phyloP scores from a whole-genome alignment of 306 rosid genomes.

The Acacia crassicarpa region DNA sequence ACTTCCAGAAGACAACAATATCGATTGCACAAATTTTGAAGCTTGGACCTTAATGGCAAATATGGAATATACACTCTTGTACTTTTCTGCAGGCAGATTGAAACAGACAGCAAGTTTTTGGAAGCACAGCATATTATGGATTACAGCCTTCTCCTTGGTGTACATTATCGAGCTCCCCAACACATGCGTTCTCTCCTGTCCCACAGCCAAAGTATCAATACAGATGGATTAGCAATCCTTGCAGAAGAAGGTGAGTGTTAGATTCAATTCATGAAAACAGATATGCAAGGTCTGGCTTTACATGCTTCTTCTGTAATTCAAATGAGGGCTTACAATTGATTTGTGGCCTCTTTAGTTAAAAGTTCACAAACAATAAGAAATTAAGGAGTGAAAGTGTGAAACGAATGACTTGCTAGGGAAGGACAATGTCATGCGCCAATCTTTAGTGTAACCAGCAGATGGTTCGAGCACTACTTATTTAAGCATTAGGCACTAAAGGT shows the following conservation, averaged over 20 bases:
- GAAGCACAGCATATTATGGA: conserved; percentile 95
- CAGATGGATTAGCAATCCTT: conserved; percentile 79
- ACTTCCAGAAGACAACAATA: background rate
- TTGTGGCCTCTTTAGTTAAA: background rate
- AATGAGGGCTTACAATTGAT: background rate
- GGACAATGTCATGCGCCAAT: conserved; percentile 5
- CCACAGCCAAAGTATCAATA: conserved; percentile 42
- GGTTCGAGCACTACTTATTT: conserved; percentile 16
- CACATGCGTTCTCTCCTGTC: conserved; percentile 54
- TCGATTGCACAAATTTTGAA: background rate
- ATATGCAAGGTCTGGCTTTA: conserved; percentile 14
- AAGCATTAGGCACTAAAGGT: conserved; percentile 1
- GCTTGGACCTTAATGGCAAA: conserved; percentile 2
- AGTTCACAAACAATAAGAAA: background rate
- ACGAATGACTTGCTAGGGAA: conserved; percentile 20
- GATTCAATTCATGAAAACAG: conserved; percentile 5
- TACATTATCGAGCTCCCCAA: conserved; percentile 97
- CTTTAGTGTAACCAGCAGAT: conserved; percentile 18
- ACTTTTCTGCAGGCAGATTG: conserved; percentile 71
- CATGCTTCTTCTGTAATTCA: conserved; percentile 5
- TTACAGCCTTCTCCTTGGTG: conserved; percentile 95
- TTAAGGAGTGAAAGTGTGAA: conserved; percentile 20
- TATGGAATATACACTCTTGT: conserved; percentile 14
- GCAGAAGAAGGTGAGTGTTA: conserved; percentile 88
- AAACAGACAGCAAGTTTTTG: conserved; percentile 85